Evolutionary conservation across 441 rosid genomes (phyloP), one percentile per base, ranked within the genome.

Genomic region (Erodium chrysanthum): DNA sequence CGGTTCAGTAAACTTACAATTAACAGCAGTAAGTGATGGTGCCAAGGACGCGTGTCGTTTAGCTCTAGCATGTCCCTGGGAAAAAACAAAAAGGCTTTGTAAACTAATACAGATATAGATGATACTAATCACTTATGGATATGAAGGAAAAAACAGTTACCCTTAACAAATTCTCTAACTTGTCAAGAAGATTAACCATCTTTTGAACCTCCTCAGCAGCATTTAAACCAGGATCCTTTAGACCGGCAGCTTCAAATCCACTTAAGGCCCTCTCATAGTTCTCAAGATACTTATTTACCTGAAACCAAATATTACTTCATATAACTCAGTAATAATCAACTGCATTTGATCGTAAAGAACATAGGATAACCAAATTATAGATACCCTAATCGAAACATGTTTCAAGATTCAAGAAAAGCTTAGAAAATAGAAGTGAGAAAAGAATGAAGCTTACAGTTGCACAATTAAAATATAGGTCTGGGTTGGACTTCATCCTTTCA

Each of bases 181-280:
- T 86, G 66, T 86, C 79, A 7, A 88, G 84, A 78, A 88, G 89
- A 77, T 78, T 80, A 71, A 86, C 76, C 44, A 84, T 79, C 77
- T 76, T 84, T 68, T 76, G 80, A 68, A 84, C 88, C 80, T 86
- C 91, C 74, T 74, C 84, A 31, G 73, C 50, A 68, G 88, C 91
- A 76, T 80, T 80, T 31, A 88, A 82, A 73, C 85, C 81, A 33
- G 94, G 94, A 77, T 88, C 94, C 84, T 76, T 88, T 17, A 76
- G 69, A 52, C 88, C 78, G 67, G 94, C 91, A 58, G 91, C 85
- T 84, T 88, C 88, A 79, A 83, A 88, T 71, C 89, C 88, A 66
- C 76, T 77, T 66, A 88, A 85, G 68, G 94, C 91, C 77, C 91
- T 84, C 77, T 86, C 86, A 65, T 88, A 88, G 74, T 88, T 86